Conservation (phyloP, 257 asterid species). For the Parsonsia alboflavescens region DNA sequence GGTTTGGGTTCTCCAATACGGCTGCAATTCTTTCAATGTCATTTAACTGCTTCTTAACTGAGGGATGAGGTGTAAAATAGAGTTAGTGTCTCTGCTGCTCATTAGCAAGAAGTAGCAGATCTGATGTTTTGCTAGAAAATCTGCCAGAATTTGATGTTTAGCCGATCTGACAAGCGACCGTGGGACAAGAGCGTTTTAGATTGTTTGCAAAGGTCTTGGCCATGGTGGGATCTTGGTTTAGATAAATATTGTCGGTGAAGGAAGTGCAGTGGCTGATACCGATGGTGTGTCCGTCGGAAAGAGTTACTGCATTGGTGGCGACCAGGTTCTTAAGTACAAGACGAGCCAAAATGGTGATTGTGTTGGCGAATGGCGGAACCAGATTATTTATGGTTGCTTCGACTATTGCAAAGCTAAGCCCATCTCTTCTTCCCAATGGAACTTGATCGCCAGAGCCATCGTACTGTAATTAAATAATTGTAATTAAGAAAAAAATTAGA, state of each 20-base stretch:
- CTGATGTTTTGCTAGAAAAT: too few species aligned
- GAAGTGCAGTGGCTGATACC: conserved; percentile 54
- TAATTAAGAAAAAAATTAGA: too few species aligned
- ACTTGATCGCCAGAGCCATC: conserved; percentile 56
- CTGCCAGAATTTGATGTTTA: too few species aligned
- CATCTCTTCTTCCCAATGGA: conserved; percentile 66
- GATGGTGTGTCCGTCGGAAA: conserved; percentile 82
- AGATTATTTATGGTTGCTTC: conserved; percentile 47
- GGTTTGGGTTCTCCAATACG: conserved; percentile 87
- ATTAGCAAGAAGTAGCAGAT: too few species aligned
- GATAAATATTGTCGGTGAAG: conserved; percentile 61
- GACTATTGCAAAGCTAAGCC: conserved; percentile 38
- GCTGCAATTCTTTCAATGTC: conserved; percentile 96
- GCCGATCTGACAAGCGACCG: too few species aligned
- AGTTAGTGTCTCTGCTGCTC: too few species aligned
- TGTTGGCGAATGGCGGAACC: conserved; percentile 52
- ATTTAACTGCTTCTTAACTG: conserved; percentile 87
- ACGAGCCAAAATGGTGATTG: conserved; percentile 36
- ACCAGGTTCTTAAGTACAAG: conserved; percentile 45
- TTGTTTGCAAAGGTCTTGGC: conserved; percentile 48
- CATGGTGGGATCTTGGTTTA: conserved; percentile 53
- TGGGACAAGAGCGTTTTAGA: conserved; percentile 45
- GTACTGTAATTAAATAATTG: conserved; percentile 28
- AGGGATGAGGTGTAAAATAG: too few species aligned
- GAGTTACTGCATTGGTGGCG: conserved; percentile 62